Evolutionary conservation across 345 rosid genomes (phyloP), one percentile per base, ranked within the genome.

Genomic region (Dipteronia sinensis): DNA sequence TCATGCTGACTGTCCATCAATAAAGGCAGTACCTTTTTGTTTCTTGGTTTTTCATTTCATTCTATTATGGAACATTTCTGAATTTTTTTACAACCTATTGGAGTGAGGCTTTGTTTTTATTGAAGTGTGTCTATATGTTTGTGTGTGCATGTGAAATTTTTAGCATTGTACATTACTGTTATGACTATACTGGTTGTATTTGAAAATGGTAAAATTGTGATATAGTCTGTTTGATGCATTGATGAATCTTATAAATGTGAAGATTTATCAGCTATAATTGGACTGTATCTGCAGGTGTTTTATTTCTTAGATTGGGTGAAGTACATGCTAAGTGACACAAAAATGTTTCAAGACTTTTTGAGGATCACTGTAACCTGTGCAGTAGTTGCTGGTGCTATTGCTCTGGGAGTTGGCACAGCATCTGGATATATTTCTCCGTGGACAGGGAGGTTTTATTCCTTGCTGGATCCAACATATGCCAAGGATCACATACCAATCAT

Each of bases 351-450:
- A 88, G 93, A 94, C 56, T 93, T 97, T 83, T 84, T 97, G 89
- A 93, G 84, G 87, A 89, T 90, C 79, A 89, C 93, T 22, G 98
- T 97, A 76, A 91, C 94, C 71, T 85, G 85, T 19, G 90, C 97
- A 27, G 89, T 93, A 10, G 89, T 82, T 67, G 88, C 88, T 66
- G 97, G 97, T 76, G 86, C 85, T 58, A 25, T 97, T 81, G 97
- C 98, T 47, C 80, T 97, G 49, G 99, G 95, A 71, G 83, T 97
- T 11, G 99, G 99, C 74, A 91, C 87, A 6, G 97, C 95, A 20
- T 94, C 99, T 80, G 99, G 98, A 56, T 97, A 97, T 77, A 97
- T 97, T 85, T 97, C 98, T 75, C 99, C 99, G 2, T 97, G 99
- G 99, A 92, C 99, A 1, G 99, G 99, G 72, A 87, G 99, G 11